Conservation (phyloP, 169 alveolate genomes). For the Toxoplasma gondii region DNA sequence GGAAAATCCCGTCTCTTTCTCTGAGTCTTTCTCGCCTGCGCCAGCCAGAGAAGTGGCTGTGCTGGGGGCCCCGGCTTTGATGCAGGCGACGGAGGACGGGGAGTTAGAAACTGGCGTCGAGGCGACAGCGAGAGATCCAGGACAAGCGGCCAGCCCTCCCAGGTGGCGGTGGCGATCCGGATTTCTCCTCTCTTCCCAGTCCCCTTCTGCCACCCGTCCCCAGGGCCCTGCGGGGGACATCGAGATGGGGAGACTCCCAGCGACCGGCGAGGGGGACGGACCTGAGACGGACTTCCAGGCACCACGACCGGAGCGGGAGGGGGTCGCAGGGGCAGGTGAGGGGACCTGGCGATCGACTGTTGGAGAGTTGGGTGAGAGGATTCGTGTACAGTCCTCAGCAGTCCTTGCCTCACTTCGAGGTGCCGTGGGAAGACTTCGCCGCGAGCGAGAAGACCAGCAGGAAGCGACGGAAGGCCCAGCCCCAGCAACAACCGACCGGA, state of each 20-base stretch:
- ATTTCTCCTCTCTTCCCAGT: neutral
- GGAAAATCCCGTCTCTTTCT: neutral
- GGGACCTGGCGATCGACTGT: too few relatives aligned
- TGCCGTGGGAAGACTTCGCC: neutral
- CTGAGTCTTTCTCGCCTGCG: neutral
- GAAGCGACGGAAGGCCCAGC: constrained; percentile 21
- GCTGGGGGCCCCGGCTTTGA: neutral
- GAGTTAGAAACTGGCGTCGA: neutral
- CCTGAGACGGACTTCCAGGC: neutral
- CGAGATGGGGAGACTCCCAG: neutral
- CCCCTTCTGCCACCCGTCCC: neutral
- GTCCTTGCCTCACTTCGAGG: neutral
- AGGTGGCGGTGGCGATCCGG: neutral
- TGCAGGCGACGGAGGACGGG: neutral
- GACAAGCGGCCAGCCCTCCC: neutral
- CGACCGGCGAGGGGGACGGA: neutral
- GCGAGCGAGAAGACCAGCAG: neutral
- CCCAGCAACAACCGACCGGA: neutral
- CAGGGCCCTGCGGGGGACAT: neutral
- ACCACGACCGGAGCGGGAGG: neutral
- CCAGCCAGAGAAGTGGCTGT: neutral
- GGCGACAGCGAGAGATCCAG: neutral
- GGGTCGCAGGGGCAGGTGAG: neutral
- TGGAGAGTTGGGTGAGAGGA: neutral
- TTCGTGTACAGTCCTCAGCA: neutral